Percentiles rank a stretch among this genome's conserved stretches.
These are phyloP conservation scores for Lasiosphaeria hispida DNA, from an alignment of 495 filamentous ascomycete genomes.

Conservation along the genomic window DNA sequence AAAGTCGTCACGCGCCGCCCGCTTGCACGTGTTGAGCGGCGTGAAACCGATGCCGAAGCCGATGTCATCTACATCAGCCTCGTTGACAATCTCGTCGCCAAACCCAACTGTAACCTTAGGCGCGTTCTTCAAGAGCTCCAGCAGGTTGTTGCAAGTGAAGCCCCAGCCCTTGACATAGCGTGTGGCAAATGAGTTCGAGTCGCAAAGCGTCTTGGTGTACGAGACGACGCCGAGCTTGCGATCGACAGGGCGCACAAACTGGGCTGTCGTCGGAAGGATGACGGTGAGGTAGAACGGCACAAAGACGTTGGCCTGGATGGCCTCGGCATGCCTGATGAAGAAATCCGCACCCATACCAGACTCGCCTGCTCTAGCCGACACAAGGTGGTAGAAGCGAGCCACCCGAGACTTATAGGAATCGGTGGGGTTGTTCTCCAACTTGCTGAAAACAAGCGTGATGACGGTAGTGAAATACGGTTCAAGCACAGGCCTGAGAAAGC, in stretches of 20 bases:
- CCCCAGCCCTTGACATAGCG: slow-evolving; percentile 83
- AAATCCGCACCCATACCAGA: slow-evolving; percentile 83
- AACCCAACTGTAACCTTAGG: slow-evolving; percentile 58
- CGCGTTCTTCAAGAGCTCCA: slow-evolving; percentile 84
- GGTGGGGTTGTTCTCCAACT: slow-evolving; percentile 71
- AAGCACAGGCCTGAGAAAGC: slow-evolving; percentile 53
- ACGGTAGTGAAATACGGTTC: slow-evolving; percentile 77
- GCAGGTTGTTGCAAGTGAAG: slow-evolving; percentile 77
- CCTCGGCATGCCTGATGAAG: slow-evolving; percentile 75
- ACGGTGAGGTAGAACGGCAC: slow-evolving; percentile 77
- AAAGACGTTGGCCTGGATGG: slow-evolving; percentile 78
- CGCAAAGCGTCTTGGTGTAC: slow-evolving; percentile 82
- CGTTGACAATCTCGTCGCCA: slow-evolving; percentile 72
- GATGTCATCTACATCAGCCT: slow-evolving; percentile 90
- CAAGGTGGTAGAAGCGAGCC: slow-evolving; percentile 86
- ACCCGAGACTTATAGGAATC: slow-evolving; percentile 80
- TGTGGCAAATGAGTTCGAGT: slow-evolving; percentile 73
- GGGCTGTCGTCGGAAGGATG: slow-evolving; percentile 83
- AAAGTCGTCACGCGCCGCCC: slow-evolving; percentile 65
- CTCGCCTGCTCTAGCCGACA: slow-evolving; percentile 70
- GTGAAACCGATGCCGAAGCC: slow-evolving; percentile 94
- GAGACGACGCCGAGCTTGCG: slow-evolving; percentile 93
- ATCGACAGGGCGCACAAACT: slow-evolving; percentile 79
- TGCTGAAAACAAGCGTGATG: slow-evolving; percentile 75
- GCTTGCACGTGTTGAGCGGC: slow-evolving; percentile 81